Evolutionary conservation across 345 rosid genomes (phyloP), one percentile per base, ranked within the genome.

Genomic region (Euphorbia peplus): DNA sequence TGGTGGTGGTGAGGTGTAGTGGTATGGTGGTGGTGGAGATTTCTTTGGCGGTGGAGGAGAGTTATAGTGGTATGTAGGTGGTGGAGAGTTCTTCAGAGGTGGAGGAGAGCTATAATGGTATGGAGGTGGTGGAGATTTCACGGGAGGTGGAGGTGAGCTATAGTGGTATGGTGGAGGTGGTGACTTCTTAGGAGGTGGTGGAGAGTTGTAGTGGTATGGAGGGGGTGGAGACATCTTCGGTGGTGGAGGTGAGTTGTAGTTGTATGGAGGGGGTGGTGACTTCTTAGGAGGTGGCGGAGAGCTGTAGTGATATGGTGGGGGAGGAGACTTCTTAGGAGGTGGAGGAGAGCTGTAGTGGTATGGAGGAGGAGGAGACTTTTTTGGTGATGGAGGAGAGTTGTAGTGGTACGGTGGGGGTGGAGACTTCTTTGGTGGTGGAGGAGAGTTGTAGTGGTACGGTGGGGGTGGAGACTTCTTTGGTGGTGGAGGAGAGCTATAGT

Each of bases 281-380:
- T 35, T 19, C 18, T 29, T 10, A 0, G 80, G 78, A 0, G 80
- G 70, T 0, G 76, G 80, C 0, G 82, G 79, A 7, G 80, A 70
- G 0, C 76, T 0, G 14, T 66, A 73, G 12, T 68, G 55, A 7
- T 50, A 62, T 0, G 74, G 74, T 3, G 80, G 83, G 0, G 73
- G 81, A 0, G 58, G 56, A 0, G 66, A 63, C 11, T 63, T 63
- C 4, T 37, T 19, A 0, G 79, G 76, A 1, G 75, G 79, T 0
- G 79, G 75, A 0, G 79, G 65, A 0, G 71, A 66, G 1, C 26
- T 8, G 14, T 53, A 10, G 9, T 75, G 50, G 60, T 75, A 75
- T 0, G 72, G 69, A 4, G 59, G 68, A 0, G 62, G 62, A 0
- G 68, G 69, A 0, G 77, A 54, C 0, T 28, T 3, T 0, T 4